A percentile compares a stretch with the other conserved stretches of the same genome.
Evolutionary conservation across 306 rosid species (phyloP).

Genomic region (Prinsepia uniflora): DNA sequence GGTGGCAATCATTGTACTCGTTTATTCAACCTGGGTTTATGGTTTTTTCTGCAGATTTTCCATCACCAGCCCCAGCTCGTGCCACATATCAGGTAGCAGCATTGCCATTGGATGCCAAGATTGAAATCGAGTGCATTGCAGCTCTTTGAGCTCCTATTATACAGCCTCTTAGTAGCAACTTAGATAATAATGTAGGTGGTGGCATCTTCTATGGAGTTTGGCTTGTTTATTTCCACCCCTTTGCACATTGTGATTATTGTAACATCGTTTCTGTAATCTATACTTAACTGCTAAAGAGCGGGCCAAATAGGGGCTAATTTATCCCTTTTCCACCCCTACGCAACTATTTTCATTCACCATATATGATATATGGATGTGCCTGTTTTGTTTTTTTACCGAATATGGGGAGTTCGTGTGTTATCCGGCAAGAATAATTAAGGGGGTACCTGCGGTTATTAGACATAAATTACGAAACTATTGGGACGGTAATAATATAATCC

Average conservation of each 20-base stretch:
- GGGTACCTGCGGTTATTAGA: too few species aligned
- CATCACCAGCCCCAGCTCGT: conserved; percentile 85
- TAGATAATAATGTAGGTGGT: conserved; percentile 39
- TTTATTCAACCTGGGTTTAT: not conserved
- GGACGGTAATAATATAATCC: too few species aligned
- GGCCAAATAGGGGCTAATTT: too few species aligned
- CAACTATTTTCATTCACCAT: too few species aligned
- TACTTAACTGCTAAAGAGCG: too few species aligned
- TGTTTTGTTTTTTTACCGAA: too few species aligned
- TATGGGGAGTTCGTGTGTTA: too few species aligned
- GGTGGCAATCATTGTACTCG: not conserved
- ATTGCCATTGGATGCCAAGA: conserved; percentile 88
- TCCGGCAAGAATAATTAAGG: too few species aligned
- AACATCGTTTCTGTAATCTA: not conserved
- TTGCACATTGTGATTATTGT: not conserved
- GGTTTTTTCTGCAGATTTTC: conserved; percentile 51
- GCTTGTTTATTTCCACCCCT: not conserved
- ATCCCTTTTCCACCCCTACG: too few species aligned
- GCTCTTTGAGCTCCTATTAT: conserved; percentile 33
- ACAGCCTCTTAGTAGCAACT: conserved; percentile 13
- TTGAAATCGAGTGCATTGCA: conserved; percentile 93
- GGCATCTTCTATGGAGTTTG: conserved; percentile 9
- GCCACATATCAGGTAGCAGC: conserved; percentile 87
- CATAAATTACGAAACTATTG: too few species aligned
- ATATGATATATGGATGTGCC: too few species aligned